phyloP scores from a whole-genome alignment of 2,329 filamentous ascomycete genomes.

The Neofusicoccum umdonicola region DNA sequence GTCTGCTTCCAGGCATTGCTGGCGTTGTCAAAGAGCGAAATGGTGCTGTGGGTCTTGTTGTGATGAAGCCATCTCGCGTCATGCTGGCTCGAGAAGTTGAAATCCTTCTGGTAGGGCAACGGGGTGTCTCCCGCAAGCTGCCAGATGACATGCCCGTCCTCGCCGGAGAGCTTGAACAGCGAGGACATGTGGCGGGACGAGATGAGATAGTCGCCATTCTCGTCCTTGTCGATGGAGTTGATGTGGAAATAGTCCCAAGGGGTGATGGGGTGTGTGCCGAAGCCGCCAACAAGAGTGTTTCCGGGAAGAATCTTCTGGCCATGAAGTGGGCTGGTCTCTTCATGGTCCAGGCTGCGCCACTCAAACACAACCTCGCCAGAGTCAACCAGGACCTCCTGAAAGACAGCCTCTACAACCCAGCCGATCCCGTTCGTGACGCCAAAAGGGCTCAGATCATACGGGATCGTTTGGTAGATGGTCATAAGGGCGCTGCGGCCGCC shows the following conservation, averaged over 20 bases:
- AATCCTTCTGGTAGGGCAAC: constrained; percentile 27
- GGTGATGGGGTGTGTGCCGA: constrained; percentile 37
- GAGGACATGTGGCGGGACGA: constrained; percentile 51
- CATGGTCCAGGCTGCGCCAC: constrained; percentile 57
- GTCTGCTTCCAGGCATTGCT: constrained; percentile 47
- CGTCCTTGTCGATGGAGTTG: constrained; percentile 54
- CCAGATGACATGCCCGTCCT: constrained; percentile 53
- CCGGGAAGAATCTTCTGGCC: constrained; percentile 31
- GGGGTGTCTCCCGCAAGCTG: constrained; percentile 38
- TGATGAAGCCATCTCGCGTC: constrained; percentile 49
- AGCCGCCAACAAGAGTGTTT: constrained; percentile 26
- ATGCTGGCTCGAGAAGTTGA: constrained; percentile 53
- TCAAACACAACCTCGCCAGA: constrained; percentile 58
- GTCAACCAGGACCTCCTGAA: constrained; percentile 55
- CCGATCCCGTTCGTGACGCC: constrained; percentile 44
- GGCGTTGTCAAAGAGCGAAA: constrained; percentile 56
- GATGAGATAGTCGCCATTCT: constrained; percentile 53
- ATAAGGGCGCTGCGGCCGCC: constrained; percentile 40
- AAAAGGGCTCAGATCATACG: constrained; percentile 46
- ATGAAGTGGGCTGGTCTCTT: constrained; percentile 41
- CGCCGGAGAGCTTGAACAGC: constrained; percentile 48
- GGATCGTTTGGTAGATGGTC: constrained; percentile 37
- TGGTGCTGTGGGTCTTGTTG: constrained; percentile 46
- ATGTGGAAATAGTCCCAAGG: constrained; percentile 58
- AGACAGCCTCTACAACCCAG: constrained; percentile 52